phyloP scores from a whole-genome alignment of 352 stramenopile genomes.

The Vaucheria bursata region DNA sequence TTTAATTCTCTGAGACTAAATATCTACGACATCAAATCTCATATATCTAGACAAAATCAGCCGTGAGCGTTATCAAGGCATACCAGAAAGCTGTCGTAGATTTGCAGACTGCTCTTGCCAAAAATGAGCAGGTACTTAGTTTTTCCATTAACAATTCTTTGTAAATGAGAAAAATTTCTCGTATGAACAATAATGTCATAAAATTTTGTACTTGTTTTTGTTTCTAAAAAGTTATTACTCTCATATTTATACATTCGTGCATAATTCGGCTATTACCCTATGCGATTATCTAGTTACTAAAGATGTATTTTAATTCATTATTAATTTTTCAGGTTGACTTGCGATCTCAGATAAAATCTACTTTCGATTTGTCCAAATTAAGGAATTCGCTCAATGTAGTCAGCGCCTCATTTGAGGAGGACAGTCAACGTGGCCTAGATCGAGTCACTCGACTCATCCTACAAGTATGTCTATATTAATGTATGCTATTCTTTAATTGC shows the following conservation, averaged over 20 bases:
- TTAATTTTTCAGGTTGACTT: constrained; percentile 7
- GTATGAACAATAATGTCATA: too few relatives aligned
- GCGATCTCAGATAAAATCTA: background rate
- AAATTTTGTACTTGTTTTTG: too few relatives aligned
- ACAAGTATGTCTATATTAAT: background rate
- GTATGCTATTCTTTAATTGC: background rate
- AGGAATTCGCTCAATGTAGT: background rate
- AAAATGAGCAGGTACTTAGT: background rate
- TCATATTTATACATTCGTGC: too few relatives aligned
- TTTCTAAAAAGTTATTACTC: too few relatives aligned
- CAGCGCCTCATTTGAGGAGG: constrained; percentile 9
- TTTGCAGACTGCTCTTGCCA: background rate
- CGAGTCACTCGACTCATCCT: constrained; percentile 8
- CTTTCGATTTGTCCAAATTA: background rate
- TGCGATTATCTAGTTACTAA: too few relatives aligned
- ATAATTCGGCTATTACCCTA: too few relatives aligned
- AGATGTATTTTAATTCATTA: too few relatives aligned
- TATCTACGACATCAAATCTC: too few relatives aligned
- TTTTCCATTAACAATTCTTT: background rate
- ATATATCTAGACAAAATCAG: constrained; percentile 1
- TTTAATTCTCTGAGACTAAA: background rate
- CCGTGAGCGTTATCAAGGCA: background rate
- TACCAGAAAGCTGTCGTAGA: constrained; percentile 3
- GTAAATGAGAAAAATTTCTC: too few relatives aligned
- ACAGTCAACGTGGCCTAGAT: constrained; percentile 10